Evolutionary conservation across 257 asterid species (phyloP).

Genomic region (Nicotiana otophora): DNA sequence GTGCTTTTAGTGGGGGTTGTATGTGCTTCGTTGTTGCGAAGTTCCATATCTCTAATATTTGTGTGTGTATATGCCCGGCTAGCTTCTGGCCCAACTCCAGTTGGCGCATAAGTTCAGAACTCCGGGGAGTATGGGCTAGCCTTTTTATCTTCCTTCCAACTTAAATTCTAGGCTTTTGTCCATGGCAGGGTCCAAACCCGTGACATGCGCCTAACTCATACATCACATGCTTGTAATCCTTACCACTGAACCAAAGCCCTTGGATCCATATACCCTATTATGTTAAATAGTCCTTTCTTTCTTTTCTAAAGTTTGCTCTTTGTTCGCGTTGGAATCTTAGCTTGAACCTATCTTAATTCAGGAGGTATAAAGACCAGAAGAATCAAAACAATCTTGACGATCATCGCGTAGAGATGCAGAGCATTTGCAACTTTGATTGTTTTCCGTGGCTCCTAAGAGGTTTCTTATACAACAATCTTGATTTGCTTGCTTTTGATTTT

Average conservation of each 20-base stretch:
- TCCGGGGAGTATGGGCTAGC: not conserved
- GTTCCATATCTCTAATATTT: not conserved
- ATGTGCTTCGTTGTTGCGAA: not conserved
- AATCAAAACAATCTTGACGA: constrained; percentile 46
- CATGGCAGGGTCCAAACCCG: not conserved
- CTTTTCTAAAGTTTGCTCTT: not conserved
- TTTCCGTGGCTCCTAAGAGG: constrained; percentile 17
- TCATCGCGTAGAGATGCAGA: constrained; percentile 57
- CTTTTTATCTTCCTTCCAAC: not conserved
- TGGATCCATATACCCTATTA: not conserved
- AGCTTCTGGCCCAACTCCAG: not conserved
- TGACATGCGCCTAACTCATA: not conserved
- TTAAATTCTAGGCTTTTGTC: not conserved
- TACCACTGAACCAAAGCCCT: not conserved
- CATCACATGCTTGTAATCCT: not conserved
- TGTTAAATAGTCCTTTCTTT: not conserved
- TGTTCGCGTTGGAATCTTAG: not conserved
- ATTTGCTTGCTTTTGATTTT: constrained; percentile 13
- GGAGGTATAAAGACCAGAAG: constrained; percentile 65
- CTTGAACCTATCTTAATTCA: constrained; percentile 21
- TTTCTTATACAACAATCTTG: constrained; percentile 24
- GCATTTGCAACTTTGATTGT: constrained; percentile 41
- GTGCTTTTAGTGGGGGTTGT: not conserved
- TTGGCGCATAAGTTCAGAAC: not conserved
- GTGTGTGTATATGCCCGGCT: not conserved